A percentile compares a stretch with the other conserved stretches of the same genome.
Evolutionary conservation across 2,329 filamentous ascomycete genomes (phyloP).

Genomic region (Colletotrichum zoysiae): DNA sequence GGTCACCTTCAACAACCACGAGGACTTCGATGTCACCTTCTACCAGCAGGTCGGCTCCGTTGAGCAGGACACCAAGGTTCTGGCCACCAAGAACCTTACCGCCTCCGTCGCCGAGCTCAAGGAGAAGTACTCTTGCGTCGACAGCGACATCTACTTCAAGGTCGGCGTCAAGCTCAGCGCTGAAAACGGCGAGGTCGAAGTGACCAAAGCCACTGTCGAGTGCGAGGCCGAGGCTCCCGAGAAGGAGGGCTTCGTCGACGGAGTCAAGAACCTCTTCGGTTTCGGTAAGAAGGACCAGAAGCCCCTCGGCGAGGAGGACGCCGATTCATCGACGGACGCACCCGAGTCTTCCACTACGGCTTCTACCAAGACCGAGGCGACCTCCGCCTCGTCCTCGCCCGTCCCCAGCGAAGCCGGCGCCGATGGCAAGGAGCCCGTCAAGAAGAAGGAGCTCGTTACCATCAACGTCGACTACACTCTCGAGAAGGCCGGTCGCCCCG

Average conservation of each 20-base stretch:
- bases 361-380: constrained; percentile 33
- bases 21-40: constrained; percentile 85
- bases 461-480: constrained; percentile 65
- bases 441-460: constrained; percentile 69
- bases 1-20: constrained; percentile 82
- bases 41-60: constrained; percentile 75
- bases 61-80: constrained; percentile 72
- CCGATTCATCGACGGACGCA: constrained; percentile 50
- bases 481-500: constrained; percentile 63
- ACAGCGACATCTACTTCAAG: constrained; percentile 83
- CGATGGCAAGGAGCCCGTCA: constrained; percentile 64
- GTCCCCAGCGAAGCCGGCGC: constrained; percentile 62
- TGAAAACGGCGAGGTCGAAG: constrained; percentile 83
- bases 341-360: constrained; percentile 59
- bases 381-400: constrained; percentile 52
- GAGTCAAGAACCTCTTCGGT: constrained; percentile 95
- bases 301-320: constrained; percentile 67
- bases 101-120: constrained; percentile 83
- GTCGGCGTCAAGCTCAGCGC: constrained; percentile 79
- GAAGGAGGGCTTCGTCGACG: constrained; percentile 88
- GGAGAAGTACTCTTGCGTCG: constrained; percentile 81
- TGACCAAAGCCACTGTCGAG: constrained; percentile 81
- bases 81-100: constrained; percentile 89
- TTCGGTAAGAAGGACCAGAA: constrained; percentile 93
- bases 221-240: constrained; percentile 82